phyloP scores from a whole-genome alignment of 192 early-diverging fungal genomes.

The Kappamyces sp. region DNA sequence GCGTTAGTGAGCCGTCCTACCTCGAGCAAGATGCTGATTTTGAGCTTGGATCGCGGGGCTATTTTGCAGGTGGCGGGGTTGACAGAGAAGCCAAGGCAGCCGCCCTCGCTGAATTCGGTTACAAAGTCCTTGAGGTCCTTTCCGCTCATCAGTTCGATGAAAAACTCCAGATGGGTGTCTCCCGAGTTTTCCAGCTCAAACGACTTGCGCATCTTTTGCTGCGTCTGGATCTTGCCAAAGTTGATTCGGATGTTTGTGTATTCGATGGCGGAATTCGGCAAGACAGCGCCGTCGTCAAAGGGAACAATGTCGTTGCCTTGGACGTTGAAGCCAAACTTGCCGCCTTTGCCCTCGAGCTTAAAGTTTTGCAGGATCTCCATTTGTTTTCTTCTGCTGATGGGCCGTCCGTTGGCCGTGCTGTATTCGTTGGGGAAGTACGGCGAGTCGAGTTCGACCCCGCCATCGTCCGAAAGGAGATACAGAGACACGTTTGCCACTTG shows the following conservation, averaged over 20 bases:
- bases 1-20: slow-evolving; percentile 8
- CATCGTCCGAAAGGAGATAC: slow-evolving; percentile 22
- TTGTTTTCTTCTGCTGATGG: slow-evolving; percentile 20
- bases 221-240: slow-evolving; percentile 36
- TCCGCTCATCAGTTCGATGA: slow-evolving; percentile 23
- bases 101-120: slow-evolving; percentile 11
- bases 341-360: slow-evolving; percentile 25
- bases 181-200: slow-evolving; percentile 53
- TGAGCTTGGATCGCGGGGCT: slow-evolving; percentile 32
- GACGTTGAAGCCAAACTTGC: slow-evolving; percentile 30
- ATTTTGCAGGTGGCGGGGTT: not conserved
- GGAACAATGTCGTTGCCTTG: slow-evolving; percentile 1
- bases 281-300: not conserved
- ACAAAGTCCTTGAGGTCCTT: slow-evolving; percentile 17
- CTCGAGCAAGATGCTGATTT: slow-evolving; percentile 37
- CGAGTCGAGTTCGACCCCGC: slow-evolving; percentile 16
- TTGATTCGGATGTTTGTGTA: slow-evolving; percentile 35
- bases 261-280: slow-evolving; percentile 2
- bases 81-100: slow-evolving; percentile 3
- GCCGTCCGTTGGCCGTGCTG: slow-evolving; percentile 16
- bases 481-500: slow-evolving; percentile 23
- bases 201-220: slow-evolving; percentile 33
- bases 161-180: slow-evolving; percentile 43
- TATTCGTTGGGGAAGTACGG: slow-evolving; percentile 5
- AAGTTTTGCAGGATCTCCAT: slow-evolving; percentile 21